These are phyloP conservation scores for Phytophthora europaea DNA, from an alignment of 352 stramenopile species.

Conservation along the genomic window DNA sequence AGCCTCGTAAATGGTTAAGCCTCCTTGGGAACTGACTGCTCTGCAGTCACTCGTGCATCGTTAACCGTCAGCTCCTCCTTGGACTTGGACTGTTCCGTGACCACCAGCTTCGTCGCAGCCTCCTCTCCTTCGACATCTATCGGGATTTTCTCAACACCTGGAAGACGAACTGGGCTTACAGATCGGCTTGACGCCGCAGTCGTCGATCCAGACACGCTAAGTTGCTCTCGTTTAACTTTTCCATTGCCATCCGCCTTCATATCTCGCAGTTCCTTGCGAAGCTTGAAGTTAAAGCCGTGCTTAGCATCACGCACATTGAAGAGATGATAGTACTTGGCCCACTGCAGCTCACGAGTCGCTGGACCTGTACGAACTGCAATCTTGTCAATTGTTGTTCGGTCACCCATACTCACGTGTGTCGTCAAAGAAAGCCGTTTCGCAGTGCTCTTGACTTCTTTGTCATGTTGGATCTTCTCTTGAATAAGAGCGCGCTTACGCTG, in stretches of 20 bases:
- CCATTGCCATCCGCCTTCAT: constrained; percentile 26
- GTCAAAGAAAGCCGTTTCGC: constrained; percentile 73
- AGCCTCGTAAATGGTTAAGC: constrained; percentile 17
- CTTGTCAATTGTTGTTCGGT: constrained; percentile 57
- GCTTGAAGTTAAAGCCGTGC: constrained; percentile 78
- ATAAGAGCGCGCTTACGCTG: constrained; percentile 74
- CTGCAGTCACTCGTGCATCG: constrained; percentile 5
- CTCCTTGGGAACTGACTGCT: constrained; percentile 7
- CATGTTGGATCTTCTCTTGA: constrained; percentile 73
- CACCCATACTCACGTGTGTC: constrained; percentile 62
- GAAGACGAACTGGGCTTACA: constrained; percentile 30
- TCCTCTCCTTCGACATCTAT: constrained; percentile 1
- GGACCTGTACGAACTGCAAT: constrained; percentile 71
- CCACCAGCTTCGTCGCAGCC: not conserved
- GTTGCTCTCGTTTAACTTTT: constrained; percentile 32
- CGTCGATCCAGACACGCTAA: constrained; percentile 38
- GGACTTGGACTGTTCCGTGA: not conserved
- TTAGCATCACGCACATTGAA: constrained; percentile 75
- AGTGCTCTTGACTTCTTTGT: constrained; percentile 75
- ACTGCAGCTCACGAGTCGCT: constrained; percentile 64
- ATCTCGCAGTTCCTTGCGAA: constrained; percentile 71
- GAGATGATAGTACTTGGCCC: constrained; percentile 57
- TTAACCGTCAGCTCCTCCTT: not conserved
- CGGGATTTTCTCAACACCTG: constrained; percentile 2
- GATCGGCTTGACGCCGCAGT: constrained; percentile 43